Conservation (phyloP, 163 green algal species). For the Chlamydomonas reinhardtii region DNA sequence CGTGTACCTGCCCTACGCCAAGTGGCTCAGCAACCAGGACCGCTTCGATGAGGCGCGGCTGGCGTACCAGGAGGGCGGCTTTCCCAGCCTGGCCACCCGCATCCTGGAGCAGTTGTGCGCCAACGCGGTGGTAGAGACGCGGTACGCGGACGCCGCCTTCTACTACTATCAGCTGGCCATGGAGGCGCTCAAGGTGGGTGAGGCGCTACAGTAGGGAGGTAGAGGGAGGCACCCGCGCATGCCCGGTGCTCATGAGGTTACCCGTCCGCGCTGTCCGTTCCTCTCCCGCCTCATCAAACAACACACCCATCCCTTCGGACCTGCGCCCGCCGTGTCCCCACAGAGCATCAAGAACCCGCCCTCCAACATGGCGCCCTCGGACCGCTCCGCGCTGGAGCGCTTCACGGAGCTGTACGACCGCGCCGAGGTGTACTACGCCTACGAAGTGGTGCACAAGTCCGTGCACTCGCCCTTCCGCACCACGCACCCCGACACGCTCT, state of each 20-base stretch:
- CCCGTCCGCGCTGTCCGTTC: no score
- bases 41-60: slow-evolving; percentile 77
- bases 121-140: slow-evolving; percentile 71
- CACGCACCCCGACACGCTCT: slow-evolving; percentile 71
- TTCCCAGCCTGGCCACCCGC: slow-evolving; percentile 60
- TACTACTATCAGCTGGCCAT: slow-evolving; percentile 86
- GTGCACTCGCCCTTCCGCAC: slow-evolving; percentile 71
- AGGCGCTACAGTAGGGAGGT: no score
- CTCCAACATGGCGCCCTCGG: slow-evolving; percentile 56
- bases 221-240: not conserved
- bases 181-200: slow-evolving; percentile 72
- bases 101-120: slow-evolving; percentile 82
- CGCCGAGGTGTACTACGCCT: slow-evolving; percentile 82
- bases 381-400: slow-evolving; percentile 59
- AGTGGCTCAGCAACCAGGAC: slow-evolving; percentile 70
- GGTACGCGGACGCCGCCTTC: slow-evolving; percentile 77
- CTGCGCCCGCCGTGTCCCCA: not conserved
- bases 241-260: no score
- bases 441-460: slow-evolving; percentile 73
- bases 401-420: slow-evolving; percentile 78
- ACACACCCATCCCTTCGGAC: no score
- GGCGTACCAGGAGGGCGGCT: slow-evolving; percentile 73
- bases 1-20: slow-evolving; percentile 79
- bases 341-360: slow-evolving; percentile 65
- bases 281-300: no score